phyloP scores from a whole-genome alignment of 352 stramenopile genomes.

The Pythium vanterpoolii region DNA sequence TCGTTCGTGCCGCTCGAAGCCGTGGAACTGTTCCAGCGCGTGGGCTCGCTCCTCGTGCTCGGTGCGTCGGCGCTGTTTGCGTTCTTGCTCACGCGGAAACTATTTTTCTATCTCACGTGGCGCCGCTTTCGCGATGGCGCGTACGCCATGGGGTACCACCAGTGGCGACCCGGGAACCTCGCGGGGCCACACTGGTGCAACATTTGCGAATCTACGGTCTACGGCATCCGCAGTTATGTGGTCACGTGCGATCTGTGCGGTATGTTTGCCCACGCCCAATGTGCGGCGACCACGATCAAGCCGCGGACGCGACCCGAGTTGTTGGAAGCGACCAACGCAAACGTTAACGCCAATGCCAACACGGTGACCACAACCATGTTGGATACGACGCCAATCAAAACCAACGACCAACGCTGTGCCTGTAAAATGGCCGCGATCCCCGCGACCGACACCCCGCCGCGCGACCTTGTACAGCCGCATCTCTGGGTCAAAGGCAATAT shows the following conservation, averaged over 20 bases:
- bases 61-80: conserved; percentile 36
- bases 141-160: conserved; percentile 66
- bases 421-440: conserved; percentile 25
- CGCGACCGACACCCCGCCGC: background rate
- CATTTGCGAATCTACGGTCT: conserved; percentile 73
- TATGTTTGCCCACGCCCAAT: conserved; percentile 80
- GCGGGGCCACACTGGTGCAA: conserved; percentile 80
- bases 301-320: conserved; percentile 20
- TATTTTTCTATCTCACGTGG: conserved; percentile 82
- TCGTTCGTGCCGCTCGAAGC: conserved; percentile 48
- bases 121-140: conserved; percentile 73
- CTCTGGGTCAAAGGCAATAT: conserved; percentile 85
- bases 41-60: conserved; percentile 53
- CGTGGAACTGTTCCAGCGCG: conserved; percentile 53
- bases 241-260: conserved; percentile 84
- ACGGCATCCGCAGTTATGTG: conserved; percentile 84
- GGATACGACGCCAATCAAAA: background rate
- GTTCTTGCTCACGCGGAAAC: conserved; percentile 64
- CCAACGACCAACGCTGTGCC: conserved; percentile 5
- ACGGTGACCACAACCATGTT: too few relatives aligned
- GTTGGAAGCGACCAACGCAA: background rate
- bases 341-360: too few relatives aligned
- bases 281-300: conserved; percentile 50
- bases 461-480: conserved; percentile 35
- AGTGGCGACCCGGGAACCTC: conserved; percentile 75